Conservation (phyloP, 805 yeast genomes). For the Starmerella powellii region DNA sequence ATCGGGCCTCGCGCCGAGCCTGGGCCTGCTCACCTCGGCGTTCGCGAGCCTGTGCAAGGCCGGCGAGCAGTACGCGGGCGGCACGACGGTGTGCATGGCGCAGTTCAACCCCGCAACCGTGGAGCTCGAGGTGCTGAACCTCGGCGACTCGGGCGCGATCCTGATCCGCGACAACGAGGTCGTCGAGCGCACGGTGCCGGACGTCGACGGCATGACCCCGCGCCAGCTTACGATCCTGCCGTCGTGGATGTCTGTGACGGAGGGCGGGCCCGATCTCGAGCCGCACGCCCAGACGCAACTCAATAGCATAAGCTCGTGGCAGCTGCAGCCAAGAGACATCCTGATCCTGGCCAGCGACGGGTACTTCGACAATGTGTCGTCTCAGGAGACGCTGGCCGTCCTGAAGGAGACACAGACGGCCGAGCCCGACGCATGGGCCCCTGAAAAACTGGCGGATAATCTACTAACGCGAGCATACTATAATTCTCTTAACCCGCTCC, state of each 20-base stretch:
- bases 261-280: conserved; percentile 44
- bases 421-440: conserved; percentile 9
- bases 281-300: conserved; percentile 33
- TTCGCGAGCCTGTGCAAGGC: conserved; percentile 42
- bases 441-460: conserved; percentile 38
- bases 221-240: conserved; percentile 84
- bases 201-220: conserved; percentile 44
- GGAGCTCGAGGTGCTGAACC: conserved; percentile 51
- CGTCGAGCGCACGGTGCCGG: conserved; percentile 26
- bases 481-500: conserved; percentile 58
- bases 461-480: conserved; percentile 57
- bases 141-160: conserved; percentile 94
- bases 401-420: neutral
- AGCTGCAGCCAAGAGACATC: conserved; percentile 59
- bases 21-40: conserved; percentile 42
- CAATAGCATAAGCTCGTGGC: conserved; percentile 38
- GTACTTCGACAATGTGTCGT: conserved; percentile 69
- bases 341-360: conserved; percentile 89
- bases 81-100: conserved; percentile 87
- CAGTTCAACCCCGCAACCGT: conserved; percentile 42
- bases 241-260: conserved; percentile 27
- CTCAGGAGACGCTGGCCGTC: conserved; percentile 29
- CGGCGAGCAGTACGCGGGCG: conserved; percentile 70
- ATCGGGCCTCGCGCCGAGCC: conserved; percentile 23
- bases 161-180: conserved; percentile 57